Evolutionary conservation across 148 eudicot genomes (phyloP).

Genomic region (Polygonum aviculare): DNA sequence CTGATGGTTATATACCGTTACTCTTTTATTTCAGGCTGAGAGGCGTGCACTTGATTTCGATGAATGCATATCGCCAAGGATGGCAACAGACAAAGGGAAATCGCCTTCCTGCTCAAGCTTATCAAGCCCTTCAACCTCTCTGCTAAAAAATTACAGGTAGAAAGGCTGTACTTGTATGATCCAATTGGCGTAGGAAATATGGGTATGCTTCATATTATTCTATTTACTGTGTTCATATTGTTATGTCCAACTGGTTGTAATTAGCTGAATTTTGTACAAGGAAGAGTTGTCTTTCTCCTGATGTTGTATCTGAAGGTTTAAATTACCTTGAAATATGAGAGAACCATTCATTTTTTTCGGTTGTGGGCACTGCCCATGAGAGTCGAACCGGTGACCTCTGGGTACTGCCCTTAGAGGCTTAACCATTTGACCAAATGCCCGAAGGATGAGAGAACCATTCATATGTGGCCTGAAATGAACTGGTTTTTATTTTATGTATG

Average conservation of each 20-base stretch:
- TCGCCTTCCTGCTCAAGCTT: slow-evolving; percentile 12
- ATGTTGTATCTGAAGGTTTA: slow-evolving; percentile 1
- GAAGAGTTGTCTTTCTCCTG: background rate
- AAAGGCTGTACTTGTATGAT: background rate
- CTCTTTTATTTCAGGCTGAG: slow-evolving; percentile 8
- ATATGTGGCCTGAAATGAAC: background rate
- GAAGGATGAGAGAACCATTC: background rate
- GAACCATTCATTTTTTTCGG: background rate
- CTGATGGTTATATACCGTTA: background rate
- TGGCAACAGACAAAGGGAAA: slow-evolving; percentile 14
- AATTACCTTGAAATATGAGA: background rate
- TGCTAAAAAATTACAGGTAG: slow-evolving; percentile 30
- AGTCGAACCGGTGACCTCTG: too few species aligned
- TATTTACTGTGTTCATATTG: background rate
- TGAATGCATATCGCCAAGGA: slow-evolving; percentile 10
- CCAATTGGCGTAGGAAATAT: background rate
- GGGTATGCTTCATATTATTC: background rate
- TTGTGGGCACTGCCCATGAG: too few species aligned
- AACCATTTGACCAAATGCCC: too few species aligned
- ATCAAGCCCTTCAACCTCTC: slow-evolving; percentile 30
- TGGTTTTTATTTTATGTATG: background rate
- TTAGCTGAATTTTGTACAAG: slow-evolving; percentile 3
- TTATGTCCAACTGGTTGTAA: slow-evolving; percentile 6
- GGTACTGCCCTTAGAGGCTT: too few species aligned
- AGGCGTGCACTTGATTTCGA: slow-evolving; percentile 19